A percentile compares a stretch with the other conserved stretches of the same genome.
phyloP scores from a whole-genome alignment of 1,139 yeast species.

The Torulaspora pretoriensis region DNA sequence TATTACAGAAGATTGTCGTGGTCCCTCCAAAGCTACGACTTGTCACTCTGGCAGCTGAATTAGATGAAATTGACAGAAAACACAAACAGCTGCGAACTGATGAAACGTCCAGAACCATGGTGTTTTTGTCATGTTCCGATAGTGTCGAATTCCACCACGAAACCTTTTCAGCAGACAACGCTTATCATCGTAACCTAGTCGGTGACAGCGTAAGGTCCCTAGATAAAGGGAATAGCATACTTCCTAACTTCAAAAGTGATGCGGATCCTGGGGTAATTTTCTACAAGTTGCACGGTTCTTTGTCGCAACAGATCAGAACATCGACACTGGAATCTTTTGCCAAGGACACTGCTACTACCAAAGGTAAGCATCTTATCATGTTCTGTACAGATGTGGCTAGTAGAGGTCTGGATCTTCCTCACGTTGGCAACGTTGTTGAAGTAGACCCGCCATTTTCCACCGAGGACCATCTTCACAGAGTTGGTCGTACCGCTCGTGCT shows the following conservation, averaged over 20 bases:
- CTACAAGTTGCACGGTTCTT: slow-evolving; percentile 87
- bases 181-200: slow-evolving; percentile 36
- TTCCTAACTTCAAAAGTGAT: slow-evolving; percentile 32
- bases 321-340: slow-evolving; percentile 67
- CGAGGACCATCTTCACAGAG: slow-evolving; percentile 69
- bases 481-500: slow-evolving; percentile 73
- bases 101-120: slow-evolving; percentile 56
- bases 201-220: slow-evolving; percentile 43
- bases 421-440: slow-evolving; percentile 60
- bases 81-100: slow-evolving; percentile 13
- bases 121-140: slow-evolving; percentile 90
- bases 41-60: slow-evolving; percentile 68
- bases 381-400: slow-evolving; percentile 81
- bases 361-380: slow-evolving; percentile 55
- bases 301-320: slow-evolving; percentile 77
- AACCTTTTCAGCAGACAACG: slow-evolving; percentile 48
- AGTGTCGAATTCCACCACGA: slow-evolving; percentile 89
- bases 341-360: slow-evolving; percentile 36
- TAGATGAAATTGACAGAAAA: slow-evolving; percentile 46
- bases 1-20: slow-evolving; percentile 68
- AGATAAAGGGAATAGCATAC: slow-evolving; percentile 29
- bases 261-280: slow-evolving; percentile 45
- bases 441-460: slow-evolving; percentile 67
- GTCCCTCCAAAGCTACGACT: slow-evolving; percentile 90
- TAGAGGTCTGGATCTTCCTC: slow-evolving; percentile 67